Conservation (phyloP, 306 rosid genomes). For the Malus sylvestris region DNA sequence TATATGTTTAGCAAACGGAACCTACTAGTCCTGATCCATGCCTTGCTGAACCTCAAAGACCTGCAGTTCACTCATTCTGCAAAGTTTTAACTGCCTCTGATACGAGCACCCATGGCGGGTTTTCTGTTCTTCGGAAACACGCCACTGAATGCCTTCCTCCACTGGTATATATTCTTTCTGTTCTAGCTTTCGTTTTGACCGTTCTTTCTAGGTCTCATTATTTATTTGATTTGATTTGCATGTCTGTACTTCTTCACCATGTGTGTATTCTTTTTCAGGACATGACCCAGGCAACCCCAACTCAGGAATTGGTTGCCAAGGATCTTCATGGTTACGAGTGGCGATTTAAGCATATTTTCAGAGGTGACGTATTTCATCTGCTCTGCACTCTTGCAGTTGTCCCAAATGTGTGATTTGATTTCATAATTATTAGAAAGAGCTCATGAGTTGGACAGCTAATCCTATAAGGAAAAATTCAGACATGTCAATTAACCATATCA, state of each 20-base stretch:
- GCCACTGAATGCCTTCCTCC: conserved; percentile 93
- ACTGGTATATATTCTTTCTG: conserved; percentile 40
- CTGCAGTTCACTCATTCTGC: conserved; percentile 54
- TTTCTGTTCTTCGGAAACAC: conserved; percentile 87
- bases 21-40: conserved; percentile 49
- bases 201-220: background rate
- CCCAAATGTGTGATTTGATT: background rate
- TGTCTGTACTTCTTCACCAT: background rate
- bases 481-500: background rate
- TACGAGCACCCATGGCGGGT: conserved; percentile 97
- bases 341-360: conserved; percentile 91
- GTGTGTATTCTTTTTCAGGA: conserved; percentile 43
- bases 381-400: conserved; percentile 7
- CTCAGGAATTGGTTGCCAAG: conserved; percentile 85
- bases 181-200: background rate
- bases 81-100: conserved; percentile 90
- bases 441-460: background rate
- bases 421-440: background rate
- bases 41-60: conserved; percentile 34
- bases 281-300: conserved; percentile 76
- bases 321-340: conserved; percentile 94
- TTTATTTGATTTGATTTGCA: background rate
- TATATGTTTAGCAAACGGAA: conserved; percentile 50
- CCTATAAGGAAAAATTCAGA: too few relatives aligned
- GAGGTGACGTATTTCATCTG: conserved; percentile 42